phyloP scores from a whole-genome alignment of 2,329 filamentous ascomycete species.

The Bipolaris sorokiniana region DNA sequence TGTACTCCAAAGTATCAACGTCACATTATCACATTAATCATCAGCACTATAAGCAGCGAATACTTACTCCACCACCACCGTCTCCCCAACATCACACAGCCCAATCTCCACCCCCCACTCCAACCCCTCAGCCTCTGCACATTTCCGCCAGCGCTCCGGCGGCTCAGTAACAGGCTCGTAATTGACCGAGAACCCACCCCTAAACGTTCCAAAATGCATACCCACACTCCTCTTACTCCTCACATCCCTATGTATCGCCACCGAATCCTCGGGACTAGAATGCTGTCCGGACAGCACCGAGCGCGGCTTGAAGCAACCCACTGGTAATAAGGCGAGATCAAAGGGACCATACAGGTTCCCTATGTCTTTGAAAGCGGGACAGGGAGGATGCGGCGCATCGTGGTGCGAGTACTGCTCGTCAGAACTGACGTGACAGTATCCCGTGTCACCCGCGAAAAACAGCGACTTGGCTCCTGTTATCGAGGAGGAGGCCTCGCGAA shows the following conservation, averaged over 20 bases:
- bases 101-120: slow-evolving; percentile 48
- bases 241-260: slow-evolving; percentile 57
- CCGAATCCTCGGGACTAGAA: slow-evolving; percentile 55
- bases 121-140: slow-evolving; percentile 52
- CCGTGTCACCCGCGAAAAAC: slow-evolving; percentile 59
- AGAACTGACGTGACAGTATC: slow-evolving; percentile 50
- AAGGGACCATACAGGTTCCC: slow-evolving; percentile 56
- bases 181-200: slow-evolving; percentile 53
- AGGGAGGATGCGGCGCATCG: slow-evolving; percentile 48
- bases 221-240: slow-evolving; percentile 56
- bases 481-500: slow-evolving; percentile 37
- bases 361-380: slow-evolving; percentile 57
- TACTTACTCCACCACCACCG: slow-evolving; percentile 47
- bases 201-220: slow-evolving; percentile 60
- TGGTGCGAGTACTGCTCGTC: slow-evolving; percentile 41
- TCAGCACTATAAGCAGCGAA: background rate
- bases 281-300: slow-evolving; percentile 55
- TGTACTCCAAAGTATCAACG: background rate
- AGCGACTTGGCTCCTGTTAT: slow-evolving; percentile 41
- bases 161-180: slow-evolving; percentile 60
- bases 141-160: slow-evolving; percentile 53
- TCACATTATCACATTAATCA: background rate
- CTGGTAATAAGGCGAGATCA: slow-evolving; percentile 57
- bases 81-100: slow-evolving; percentile 57
- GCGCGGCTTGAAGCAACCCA: slow-evolving; percentile 56